phyloP scores from a whole-genome alignment of 2,329 filamentous ascomycete genomes.

The Nemania serpens region DNA sequence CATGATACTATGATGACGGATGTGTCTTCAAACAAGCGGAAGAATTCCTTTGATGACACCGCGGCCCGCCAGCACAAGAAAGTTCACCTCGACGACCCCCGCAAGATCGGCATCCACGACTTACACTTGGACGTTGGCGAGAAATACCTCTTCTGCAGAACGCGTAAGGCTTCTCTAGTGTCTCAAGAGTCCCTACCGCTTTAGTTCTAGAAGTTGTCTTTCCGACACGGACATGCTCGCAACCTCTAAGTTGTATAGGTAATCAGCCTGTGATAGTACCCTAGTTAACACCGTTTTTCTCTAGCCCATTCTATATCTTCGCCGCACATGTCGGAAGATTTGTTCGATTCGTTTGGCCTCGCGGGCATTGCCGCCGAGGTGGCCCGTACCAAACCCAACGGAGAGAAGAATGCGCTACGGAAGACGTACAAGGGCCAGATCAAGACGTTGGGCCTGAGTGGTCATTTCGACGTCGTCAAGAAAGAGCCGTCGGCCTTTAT shows the following conservation, averaged over 20 bases:
- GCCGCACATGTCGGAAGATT: constrained; percentile 58
- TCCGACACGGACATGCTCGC: constrained; percentile 22
- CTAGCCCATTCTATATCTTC: constrained; percentile 55
- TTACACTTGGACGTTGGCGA: constrained; percentile 69
- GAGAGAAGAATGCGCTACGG: constrained; percentile 68
- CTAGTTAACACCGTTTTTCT: constrained; percentile 54
- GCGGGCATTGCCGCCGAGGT: constrained; percentile 63
- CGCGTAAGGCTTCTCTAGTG: constrained; percentile 64
- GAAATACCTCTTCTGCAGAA: constrained; percentile 70
- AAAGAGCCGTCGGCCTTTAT: constrained; percentile 61
- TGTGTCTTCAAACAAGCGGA: constrained; percentile 64
- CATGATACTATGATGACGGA: constrained; percentile 54
- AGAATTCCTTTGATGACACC: constrained; percentile 60
- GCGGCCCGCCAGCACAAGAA: constrained; percentile 65
- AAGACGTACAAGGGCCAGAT: constrained; percentile 73
- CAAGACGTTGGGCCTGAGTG: constrained; percentile 65
- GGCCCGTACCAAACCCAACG: constrained; percentile 66
- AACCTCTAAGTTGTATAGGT: constrained; percentile 22
- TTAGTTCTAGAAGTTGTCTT: constrained; percentile 27
- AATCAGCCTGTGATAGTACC: constrained; percentile 36
- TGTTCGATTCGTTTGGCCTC: constrained; percentile 63
- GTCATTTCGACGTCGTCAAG: constrained; percentile 64
- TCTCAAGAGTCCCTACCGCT: constrained; percentile 42
- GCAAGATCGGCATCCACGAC: constrained; percentile 65
- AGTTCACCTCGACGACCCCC: constrained; percentile 61